A percentile compares a stretch with the other conserved stretches of the same genome.
phyloP scores from a whole-genome alignment of 2,329 filamentous ascomycete species.

The Verticillium zaregamsianum region DNA sequence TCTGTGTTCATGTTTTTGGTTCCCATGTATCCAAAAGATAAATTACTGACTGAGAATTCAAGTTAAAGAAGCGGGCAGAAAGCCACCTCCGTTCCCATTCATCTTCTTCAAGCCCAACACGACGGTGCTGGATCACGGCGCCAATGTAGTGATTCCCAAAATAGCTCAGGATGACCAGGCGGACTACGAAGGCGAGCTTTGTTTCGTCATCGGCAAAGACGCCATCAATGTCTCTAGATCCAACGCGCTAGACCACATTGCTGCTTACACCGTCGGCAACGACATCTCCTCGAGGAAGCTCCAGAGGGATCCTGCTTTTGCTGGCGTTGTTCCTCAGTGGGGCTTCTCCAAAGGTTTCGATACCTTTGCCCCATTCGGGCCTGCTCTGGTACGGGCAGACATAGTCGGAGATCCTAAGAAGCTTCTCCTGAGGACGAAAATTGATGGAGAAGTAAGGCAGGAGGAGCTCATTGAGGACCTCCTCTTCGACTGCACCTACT shows the following conservation, averaged over 20 bases:
- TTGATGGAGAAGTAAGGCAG: slow-evolving; percentile 46
- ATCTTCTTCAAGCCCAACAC: slow-evolving; percentile 47
- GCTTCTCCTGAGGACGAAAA: slow-evolving; percentile 37
- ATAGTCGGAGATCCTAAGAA: slow-evolving; percentile 37
- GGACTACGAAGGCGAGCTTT: slow-evolving; percentile 45
- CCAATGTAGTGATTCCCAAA: slow-evolving; percentile 38
- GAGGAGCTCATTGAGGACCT: slow-evolving; percentile 33
- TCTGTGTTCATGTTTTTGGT: too few species aligned
- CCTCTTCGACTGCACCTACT: slow-evolving; percentile 36
- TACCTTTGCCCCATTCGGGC: slow-evolving; percentile 49
- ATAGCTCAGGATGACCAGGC: slow-evolving; percentile 42
- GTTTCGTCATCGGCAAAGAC: slow-evolving; percentile 43
- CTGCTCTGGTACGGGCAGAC: slow-evolving; percentile 37
- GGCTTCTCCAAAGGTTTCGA: slow-evolving; percentile 55
- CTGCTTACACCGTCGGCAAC: slow-evolving; percentile 50
- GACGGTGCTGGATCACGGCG: slow-evolving; percentile 30
- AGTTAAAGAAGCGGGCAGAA: slow-evolving; percentile 49
- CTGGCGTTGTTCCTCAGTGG: slow-evolving; percentile 52
- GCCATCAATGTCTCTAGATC: slow-evolving; percentile 41
- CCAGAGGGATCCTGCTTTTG: slow-evolving; percentile 43
- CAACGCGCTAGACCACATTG: slow-evolving; percentile 44
- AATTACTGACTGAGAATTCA: neutral
- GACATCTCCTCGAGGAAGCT: slow-evolving; percentile 50
- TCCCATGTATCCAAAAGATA: too few species aligned
- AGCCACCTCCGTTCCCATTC: slow-evolving; percentile 41